Conservation (phyloP, 2,329 filamentous ascomycete genomes). For the Colletotrichum cordylinicola region DNA sequence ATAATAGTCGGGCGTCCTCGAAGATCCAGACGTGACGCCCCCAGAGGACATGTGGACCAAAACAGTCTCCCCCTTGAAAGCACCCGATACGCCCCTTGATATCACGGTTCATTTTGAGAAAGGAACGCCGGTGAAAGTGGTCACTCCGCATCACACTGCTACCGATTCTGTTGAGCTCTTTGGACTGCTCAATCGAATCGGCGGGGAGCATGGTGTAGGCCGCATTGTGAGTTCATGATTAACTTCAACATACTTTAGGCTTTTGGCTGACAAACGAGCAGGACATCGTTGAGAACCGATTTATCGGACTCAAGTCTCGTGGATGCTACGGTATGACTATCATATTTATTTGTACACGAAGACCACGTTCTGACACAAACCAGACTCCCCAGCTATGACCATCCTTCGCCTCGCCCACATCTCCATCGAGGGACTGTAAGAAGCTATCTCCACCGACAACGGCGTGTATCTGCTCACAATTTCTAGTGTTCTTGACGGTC, state of each 20-base stretch:
- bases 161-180: constrained; percentile 72
- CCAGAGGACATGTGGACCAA: constrained; percentile 76
- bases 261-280: background rate
- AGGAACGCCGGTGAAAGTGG: constrained; percentile 70
- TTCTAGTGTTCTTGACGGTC: constrained; percentile 52
- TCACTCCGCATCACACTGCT: constrained; percentile 55
- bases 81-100: constrained; percentile 69
- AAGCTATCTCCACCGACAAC: rapidly evolving
- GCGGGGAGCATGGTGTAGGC: constrained; percentile 68
- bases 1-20: constrained; percentile 57
- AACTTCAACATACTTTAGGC: rapidly evolving
- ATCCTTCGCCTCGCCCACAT: constrained; percentile 33
- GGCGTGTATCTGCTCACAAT: background rate
- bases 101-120: constrained; percentile 71
- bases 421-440: constrained; percentile 58
- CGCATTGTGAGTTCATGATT: constrained; percentile 60
- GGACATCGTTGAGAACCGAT: constrained; percentile 50
- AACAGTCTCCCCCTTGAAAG: constrained; percentile 57
- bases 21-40: constrained; percentile 62
- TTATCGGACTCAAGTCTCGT: constrained; percentile 36
- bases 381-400: constrained; percentile 28
- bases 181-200: constrained; percentile 68
- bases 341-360: background rate
- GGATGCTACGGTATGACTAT: constrained; percentile 55
- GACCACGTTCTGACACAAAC: background rate